Percentiles rank a stretch among this genome's conserved stretches.
Conservation (phyloP, 495 filamentous ascomycete species). For the Aspergillus coremiiformis region DNA sequence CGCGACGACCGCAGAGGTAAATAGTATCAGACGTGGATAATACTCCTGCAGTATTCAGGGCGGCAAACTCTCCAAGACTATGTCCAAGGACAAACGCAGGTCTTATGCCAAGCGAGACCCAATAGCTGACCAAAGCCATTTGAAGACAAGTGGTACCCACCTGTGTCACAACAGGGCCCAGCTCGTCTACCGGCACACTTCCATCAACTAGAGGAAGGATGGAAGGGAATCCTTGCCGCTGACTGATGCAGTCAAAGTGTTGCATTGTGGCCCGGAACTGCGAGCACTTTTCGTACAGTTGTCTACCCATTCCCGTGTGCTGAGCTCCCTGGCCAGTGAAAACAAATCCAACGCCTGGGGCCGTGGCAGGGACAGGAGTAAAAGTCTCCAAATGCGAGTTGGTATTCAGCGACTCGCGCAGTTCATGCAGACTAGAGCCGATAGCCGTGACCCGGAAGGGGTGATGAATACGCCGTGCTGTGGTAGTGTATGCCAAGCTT, state of each 20-base stretch:
- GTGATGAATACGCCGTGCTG: slow-evolving; percentile 78
- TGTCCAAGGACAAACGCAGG: slow-evolving; percentile 78
- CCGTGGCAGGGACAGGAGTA: slow-evolving; percentile 35
- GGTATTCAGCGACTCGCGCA: slow-evolving; percentile 22
- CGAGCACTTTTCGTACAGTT: slow-evolving; percentile 57
- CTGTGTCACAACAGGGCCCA: slow-evolving; percentile 72
- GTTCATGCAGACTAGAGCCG: slow-evolving; percentile 33
- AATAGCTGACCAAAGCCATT: slow-evolving; percentile 77
- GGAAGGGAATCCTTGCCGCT: slow-evolving; percentile 60
- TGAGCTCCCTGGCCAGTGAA: slow-evolving; percentile 51
- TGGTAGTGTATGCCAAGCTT: slow-evolving; percentile 67
- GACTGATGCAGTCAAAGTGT: slow-evolving; percentile 60
- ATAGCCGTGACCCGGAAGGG: slow-evolving; percentile 60
- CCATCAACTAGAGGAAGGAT: slow-evolving; percentile 57
- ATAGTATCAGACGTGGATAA: slow-evolving; percentile 66
- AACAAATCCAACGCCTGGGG: slow-evolving; percentile 44
- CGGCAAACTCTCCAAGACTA: slow-evolving; percentile 70
- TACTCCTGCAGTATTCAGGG: slow-evolving; percentile 69
- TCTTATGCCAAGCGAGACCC: slow-evolving; percentile 69
- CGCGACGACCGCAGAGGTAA: slow-evolving; percentile 64
- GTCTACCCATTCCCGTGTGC: slow-evolving; percentile 60
- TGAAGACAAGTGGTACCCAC: slow-evolving; percentile 72
- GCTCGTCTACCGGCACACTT: slow-evolving; percentile 36
- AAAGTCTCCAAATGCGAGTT: slow-evolving; percentile 20
- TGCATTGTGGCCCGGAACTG: slow-evolving; percentile 65